These are phyloP conservation scores for Xylariaceae sp. DNA, from an alignment of 2,329 filamentous ascomycete genomes.

Conservation along the genomic window DNA sequence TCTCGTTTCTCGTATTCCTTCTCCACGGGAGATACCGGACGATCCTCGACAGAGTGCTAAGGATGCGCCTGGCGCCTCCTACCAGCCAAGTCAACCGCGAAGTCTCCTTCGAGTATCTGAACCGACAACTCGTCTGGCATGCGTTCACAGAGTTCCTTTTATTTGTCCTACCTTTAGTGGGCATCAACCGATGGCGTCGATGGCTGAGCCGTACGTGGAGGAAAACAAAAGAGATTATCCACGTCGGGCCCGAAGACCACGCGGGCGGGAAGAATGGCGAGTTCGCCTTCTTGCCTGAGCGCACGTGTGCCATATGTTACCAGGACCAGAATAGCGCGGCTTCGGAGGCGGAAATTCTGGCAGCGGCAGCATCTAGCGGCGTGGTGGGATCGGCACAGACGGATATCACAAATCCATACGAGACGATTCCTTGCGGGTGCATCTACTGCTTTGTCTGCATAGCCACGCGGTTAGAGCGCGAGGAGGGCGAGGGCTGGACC, in stretches of 20 bases:
- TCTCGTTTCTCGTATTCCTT: conserved; percentile 86
- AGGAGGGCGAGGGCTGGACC: conserved; percentile 91
- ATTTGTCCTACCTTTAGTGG: conserved; percentile 93
- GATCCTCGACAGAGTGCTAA: conserved; percentile 76
- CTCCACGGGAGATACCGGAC: conserved; percentile 89
- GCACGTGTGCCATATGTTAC: conserved; percentile 96
- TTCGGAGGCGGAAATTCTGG: conserved; percentile 72
- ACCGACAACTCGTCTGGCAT: conserved; percentile 97
- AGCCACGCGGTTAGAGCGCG: conserved; percentile 81
- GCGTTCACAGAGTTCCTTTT: conserved; percentile 99
- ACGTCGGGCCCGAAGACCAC: conserved; percentile 45
- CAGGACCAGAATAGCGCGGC: conserved; percentile 79
- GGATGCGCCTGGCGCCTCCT: conserved; percentile 79
- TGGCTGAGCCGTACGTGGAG: conserved; percentile 87
- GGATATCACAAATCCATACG: conserved; percentile 94
- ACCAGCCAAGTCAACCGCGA: conserved; percentile 83
- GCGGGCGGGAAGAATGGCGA: conserved; percentile 63
- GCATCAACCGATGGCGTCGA: conserved; percentile 85
- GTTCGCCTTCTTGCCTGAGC: conserved; percentile 78
- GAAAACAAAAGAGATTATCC: conserved; percentile 64
- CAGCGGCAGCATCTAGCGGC: conserved; percentile 65
- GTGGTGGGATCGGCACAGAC: conserved; percentile 85
- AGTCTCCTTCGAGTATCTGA: conserved; percentile 96
- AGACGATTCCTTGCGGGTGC: conserved; percentile 82
- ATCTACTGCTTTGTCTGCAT: conserved; percentile 96